phyloP scores from a whole-genome alignment of 805 yeast genomes.

The Pichia heedii region DNA sequence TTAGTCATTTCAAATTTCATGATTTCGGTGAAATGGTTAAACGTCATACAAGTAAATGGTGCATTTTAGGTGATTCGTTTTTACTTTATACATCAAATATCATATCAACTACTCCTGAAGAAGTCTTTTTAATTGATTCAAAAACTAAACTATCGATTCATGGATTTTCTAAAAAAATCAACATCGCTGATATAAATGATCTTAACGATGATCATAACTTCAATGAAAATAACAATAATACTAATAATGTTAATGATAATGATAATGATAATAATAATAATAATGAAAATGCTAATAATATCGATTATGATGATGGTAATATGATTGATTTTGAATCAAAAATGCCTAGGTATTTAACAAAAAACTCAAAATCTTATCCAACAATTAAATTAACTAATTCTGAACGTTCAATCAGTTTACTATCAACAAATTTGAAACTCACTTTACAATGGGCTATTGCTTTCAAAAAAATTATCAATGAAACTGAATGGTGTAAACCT shows the following conservation, averaged over 20 bases:
- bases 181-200: background rate
- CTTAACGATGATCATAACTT: slow-evolving; percentile 13
- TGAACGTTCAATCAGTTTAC: slow-evolving; percentile 68
- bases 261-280: slow-evolving; percentile 7
- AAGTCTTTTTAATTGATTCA: slow-evolving; percentile 82
- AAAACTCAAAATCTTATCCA: slow-evolving; percentile 39
- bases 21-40: slow-evolving; percentile 82
- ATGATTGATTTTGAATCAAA: slow-evolving; percentile 28
- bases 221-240: slow-evolving; percentile 5
- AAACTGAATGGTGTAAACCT: slow-evolving; percentile 61
- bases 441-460: slow-evolving; percentile 70
- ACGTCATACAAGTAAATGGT: slow-evolving; percentile 91
- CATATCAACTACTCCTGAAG: slow-evolving; percentile 79
- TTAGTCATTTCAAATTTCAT: slow-evolving; percentile 72
- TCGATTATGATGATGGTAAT: slow-evolving; percentile 36
- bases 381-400: slow-evolving; percentile 58
- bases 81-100: slow-evolving; percentile 80
- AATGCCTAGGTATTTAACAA: slow-evolving; percentile 24
- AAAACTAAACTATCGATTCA: slow-evolving; percentile 32
- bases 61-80: slow-evolving; percentile 75
- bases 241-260: slow-evolving; percentile 6
- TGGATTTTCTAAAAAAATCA: slow-evolving; percentile 24
- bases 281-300: slow-evolving; percentile 18
- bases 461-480: slow-evolving; percentile 55
- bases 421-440: slow-evolving; percentile 57